Conservation (phyloP, 2,329 filamentous ascomycete genomes). For the Bipolaris oryzae region DNA sequence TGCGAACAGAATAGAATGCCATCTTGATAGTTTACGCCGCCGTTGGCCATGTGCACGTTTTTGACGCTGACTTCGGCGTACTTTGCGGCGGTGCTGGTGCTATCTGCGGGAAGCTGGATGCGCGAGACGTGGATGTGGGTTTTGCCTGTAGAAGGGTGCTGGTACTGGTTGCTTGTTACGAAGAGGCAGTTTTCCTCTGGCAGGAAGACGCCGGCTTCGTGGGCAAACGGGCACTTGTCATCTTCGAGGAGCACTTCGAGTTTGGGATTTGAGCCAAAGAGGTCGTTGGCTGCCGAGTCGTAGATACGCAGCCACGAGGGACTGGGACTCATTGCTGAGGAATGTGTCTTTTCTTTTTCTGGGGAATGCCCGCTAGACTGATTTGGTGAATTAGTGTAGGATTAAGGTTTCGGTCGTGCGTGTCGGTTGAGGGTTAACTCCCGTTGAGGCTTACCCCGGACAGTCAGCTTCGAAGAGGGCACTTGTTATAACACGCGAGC, state of each 20-base stretch:
- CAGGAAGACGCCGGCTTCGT: conserved; percentile 55
- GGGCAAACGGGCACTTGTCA: conserved; percentile 71
- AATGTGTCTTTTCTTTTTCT: no score
- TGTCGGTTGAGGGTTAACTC: not conserved
- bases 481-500: not conserved
- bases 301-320: conserved; percentile 13
- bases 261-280: conserved; percentile 14
- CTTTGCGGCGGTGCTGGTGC: conserved; percentile 5
- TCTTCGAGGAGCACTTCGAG: conserved; percentile 21
- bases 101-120: conserved; percentile 15
- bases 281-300: conserved; percentile 12
- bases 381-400: not conserved
- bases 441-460: not conserved
- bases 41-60: conserved; percentile 29
- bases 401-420: not conserved
- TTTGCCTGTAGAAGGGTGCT: conserved; percentile 17
- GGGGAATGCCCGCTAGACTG: no score
- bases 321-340: not conserved
- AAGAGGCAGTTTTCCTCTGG: conserved; percentile 41
- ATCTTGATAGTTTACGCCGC: conserved; percentile 38
- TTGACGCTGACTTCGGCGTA: conserved; percentile 12
- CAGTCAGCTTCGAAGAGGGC: not conserved
- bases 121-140: conserved; percentile 26
- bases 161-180: conserved; percentile 48
- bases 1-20: conserved; percentile 45